A percentile compares a stretch with the other conserved stretches of the same genome.
Conservation (phyloP, 345 rosid species). For the Lepidium didymum region DNA sequence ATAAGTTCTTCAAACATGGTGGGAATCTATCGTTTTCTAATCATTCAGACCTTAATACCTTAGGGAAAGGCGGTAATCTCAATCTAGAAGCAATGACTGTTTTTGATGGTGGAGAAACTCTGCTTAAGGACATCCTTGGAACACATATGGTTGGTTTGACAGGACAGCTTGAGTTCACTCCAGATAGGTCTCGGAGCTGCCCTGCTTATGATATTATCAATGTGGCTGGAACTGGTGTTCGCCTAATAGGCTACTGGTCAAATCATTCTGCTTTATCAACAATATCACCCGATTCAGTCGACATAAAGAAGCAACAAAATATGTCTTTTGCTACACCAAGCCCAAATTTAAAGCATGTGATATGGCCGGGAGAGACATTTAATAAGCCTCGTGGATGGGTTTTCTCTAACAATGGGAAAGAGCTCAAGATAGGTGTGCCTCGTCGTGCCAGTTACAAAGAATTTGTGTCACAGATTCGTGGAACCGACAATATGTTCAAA, state of each 20-base stretch:
- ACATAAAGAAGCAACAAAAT: constrained; percentile 46
- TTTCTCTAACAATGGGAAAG: constrained; percentile 83
- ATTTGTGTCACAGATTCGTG: constrained; percentile 63
- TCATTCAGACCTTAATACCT: constrained; percentile 49
- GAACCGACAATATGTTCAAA: constrained; percentile 51
- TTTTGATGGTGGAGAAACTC: constrained; percentile 51
- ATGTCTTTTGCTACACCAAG: constrained; percentile 38
- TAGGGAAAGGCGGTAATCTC: constrained; percentile 40
- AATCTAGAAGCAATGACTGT: constrained; percentile 65
- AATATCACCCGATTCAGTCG: constrained; percentile 56
- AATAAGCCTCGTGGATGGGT: constrained; percentile 91
- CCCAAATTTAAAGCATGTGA: constrained; percentile 52
- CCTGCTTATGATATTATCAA: constrained; percentile 84
- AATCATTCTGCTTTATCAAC: constrained; percentile 78
- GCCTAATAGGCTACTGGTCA: constrained; percentile 86
- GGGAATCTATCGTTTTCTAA: constrained; percentile 71
- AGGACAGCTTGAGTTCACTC: constrained; percentile 54
- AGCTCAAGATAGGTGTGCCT: constrained; percentile 75
- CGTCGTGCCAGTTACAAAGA: constrained; percentile 63
- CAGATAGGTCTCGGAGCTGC: constrained; percentile 44
- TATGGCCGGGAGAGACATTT: constrained; percentile 93
- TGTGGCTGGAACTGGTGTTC: constrained; percentile 77
- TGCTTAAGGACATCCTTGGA: constrained; percentile 52
- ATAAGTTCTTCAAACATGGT: constrained; percentile 64
- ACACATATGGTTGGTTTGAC: constrained; percentile 72